Evolutionary conservation across 106 monocot genomes (phyloP).

Genomic region (Dendrobium huoshanense): DNA sequence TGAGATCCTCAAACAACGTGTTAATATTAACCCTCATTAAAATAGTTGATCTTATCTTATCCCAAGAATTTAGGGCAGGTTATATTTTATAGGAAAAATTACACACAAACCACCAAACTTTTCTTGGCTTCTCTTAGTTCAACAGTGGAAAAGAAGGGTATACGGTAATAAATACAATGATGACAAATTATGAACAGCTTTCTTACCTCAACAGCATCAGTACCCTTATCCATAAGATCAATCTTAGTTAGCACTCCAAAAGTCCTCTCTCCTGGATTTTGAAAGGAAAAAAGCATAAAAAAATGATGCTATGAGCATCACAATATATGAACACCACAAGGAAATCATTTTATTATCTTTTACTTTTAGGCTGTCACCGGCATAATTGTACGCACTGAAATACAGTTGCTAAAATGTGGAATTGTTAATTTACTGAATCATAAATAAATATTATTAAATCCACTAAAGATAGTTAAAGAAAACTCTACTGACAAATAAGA

Average conservation of each 20-base stretch:
- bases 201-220: constrained; percentile 94
- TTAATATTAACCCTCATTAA: too few species aligned
- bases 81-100: too few species aligned
- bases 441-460: not conserved
- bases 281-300: not conserved
- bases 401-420: not conserved
- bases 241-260: constrained; percentile 93
- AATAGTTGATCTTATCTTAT: too few species aligned
- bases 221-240: constrained; percentile 96
- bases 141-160: too few species aligned
- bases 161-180: not conserved
- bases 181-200: not conserved
- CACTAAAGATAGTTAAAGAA: not conserved
- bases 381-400: not conserved
- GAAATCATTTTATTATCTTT: not conserved
- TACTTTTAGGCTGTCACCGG: not conserved
- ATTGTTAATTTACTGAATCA: not conserved
- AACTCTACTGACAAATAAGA: not conserved
- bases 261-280: constrained; percentile 72
- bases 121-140: too few species aligned
- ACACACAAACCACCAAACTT: too few species aligned
- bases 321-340: not conserved
- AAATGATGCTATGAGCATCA: not conserved
- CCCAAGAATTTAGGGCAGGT: too few species aligned
- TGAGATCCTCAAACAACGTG: too few species aligned